These are phyloP conservation scores for Acer negundo DNA, from an alignment of 345 rosid genomes.

Conservation along the genomic window DNA sequence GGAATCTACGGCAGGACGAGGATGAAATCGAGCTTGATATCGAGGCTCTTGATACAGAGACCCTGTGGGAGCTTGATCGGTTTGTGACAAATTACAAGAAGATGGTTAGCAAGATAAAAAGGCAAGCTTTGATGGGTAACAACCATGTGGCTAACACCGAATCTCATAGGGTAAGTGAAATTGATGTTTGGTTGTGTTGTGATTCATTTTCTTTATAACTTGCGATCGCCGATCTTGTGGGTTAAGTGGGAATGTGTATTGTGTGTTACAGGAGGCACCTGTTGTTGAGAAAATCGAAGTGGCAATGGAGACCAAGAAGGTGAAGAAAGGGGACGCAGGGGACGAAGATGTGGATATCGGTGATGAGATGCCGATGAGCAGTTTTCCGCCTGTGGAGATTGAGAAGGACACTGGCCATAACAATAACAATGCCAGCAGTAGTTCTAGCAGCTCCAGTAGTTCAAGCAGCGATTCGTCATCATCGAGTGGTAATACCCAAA, in stretches of 20 bases:
- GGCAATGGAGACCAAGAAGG: constrained; percentile 52
- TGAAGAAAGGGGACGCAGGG: constrained; percentile 70
- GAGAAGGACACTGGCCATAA: constrained; percentile 66
- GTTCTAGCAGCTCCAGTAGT: constrained; percentile 63
- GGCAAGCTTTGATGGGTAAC: constrained; percentile 58
- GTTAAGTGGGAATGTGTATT: neutral
- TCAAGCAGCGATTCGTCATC: constrained; percentile 71
- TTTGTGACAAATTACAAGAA: constrained; percentile 80
- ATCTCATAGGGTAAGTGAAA: constrained; percentile 35
- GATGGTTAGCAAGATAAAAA: constrained; percentile 74
- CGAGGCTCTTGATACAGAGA: constrained; percentile 74
- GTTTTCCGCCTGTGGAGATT: constrained; percentile 82
- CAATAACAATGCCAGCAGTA: constrained; percentile 45
- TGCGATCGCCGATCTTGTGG: neutral
- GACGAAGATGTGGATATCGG: constrained; percentile 92
- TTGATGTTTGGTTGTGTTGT: neutral
- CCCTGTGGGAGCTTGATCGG: constrained; percentile 83
- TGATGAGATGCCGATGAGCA: constrained; percentile 77
- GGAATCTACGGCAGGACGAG: constrained; percentile 69
- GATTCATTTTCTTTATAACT: neutral
- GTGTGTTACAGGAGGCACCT: constrained; percentile 31
- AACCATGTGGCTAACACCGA: constrained; percentile 33
- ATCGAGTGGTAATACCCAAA: constrained; percentile 53
- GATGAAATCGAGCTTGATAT: constrained; percentile 87
- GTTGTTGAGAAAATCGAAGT: constrained; percentile 43